Evolutionary conservation across 768 basidiomycete genomes (phyloP).

Genomic region (Suillus weaverae): DNA sequence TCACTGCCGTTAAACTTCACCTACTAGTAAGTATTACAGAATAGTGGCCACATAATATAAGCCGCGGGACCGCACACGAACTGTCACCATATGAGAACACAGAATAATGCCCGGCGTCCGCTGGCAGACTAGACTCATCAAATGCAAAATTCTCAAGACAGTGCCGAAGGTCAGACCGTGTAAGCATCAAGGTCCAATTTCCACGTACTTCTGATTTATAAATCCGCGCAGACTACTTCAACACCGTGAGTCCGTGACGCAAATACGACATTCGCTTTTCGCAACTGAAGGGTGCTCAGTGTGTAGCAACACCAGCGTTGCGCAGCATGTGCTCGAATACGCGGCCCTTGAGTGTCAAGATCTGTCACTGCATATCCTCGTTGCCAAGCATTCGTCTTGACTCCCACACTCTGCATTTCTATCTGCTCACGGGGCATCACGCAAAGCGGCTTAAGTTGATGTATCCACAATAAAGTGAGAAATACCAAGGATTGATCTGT

Average conservation of each 20-base stretch:
- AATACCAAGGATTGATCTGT: not conserved
- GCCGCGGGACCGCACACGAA: not conserved
- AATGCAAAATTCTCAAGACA: not conserved
- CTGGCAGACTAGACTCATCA: not conserved
- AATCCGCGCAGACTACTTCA: not conserved
- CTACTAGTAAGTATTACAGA: not conserved
- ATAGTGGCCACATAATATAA: not conserved
- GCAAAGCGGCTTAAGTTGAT: not conserved
- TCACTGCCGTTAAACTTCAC: not conserved
- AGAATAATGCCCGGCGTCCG: not conserved
- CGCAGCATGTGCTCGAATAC: too few relatives aligned
- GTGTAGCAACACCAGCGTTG: not conserved
- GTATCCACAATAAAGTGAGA: not conserved
- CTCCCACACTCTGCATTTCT: not conserved
- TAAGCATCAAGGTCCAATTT: not conserved
- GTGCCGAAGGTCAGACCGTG: not conserved
- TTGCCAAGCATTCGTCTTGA: not conserved
- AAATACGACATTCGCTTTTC: not conserved
- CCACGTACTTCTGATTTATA: not conserved
- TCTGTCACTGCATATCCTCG: not conserved
- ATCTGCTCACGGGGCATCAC: not conserved
- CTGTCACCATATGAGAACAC: not conserved
- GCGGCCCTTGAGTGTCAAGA: not conserved
- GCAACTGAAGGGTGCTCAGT: not conserved
- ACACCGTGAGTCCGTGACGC: not conserved